Base-by-base conservation (phyloP, 1,139 yeast species). In the Geotrichum bryndzae region DNA sequence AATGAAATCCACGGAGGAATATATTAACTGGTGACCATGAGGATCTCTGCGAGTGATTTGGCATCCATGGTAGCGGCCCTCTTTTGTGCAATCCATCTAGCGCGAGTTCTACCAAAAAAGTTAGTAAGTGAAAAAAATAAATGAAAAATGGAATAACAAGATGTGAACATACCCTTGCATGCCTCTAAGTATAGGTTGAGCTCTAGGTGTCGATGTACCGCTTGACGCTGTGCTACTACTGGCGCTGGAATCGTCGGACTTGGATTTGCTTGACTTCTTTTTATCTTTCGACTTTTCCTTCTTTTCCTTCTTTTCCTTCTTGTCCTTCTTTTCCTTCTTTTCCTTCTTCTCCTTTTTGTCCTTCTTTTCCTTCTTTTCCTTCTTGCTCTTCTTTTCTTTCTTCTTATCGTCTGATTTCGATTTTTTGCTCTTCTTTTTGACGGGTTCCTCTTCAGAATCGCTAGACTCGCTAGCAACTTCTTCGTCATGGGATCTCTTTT, bases 51-150 rank as follows among this genome's bases (percentile, higher is more conserved):
- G 65, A 92, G 81, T 29, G 96, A 91, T 72, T 90, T 86, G 15
- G 88, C 82, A 72, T 92, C 97, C 86, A 88, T 84, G 0, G 92
- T 91, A 1, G 97, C 91, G 7, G 96, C 96, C 69, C 94, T 82
- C 72, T 92, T 92, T 71, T 90, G 96, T 66, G 82, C 86, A 63
- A 92, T 91, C 86, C 90, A 91, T 72, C 84, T 85, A 22, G 96
- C 86, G 70, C 98, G 82, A 1, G 88, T 88, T 0, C 48, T 41
- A 15, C n/a, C n/a, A 25, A 8, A 29, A 41, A 41, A 41, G 48
- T 41, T 41, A 41, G 48, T 41, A 41, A 5, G 3, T 41, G 18
- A n/a, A 41, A 38, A 3, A 38, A 38, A 1, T 7, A 13, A 38
- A 38, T 11, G 13, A 38, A 38, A 38, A 38, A 33, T 8, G 11